Base-by-base conservation (phyloP, 176 grass and related monocot species). In the Eremochloa ophiuroides region DNA sequence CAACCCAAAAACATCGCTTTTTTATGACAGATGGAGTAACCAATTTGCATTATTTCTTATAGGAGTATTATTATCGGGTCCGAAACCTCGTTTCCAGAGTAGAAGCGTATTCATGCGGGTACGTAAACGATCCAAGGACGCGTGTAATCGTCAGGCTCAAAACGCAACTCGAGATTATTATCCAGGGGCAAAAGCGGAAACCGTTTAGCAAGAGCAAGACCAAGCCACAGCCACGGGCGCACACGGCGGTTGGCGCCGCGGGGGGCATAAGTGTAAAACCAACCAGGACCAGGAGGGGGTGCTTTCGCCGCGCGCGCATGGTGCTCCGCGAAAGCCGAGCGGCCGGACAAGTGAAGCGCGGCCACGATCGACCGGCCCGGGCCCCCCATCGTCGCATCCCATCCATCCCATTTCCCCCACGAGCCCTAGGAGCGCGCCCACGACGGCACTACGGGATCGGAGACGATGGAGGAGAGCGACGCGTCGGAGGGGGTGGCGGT, bases 311-410 rank as follows among this genome's bases (percentile, higher is more conserved):
- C 73, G 62, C 76, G 48, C 71, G 82, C 23, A 82, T 40, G 59
- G 78, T 85, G 78, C 23, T 73, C 88, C 88, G 83, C 58, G 74
- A 73, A 90, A 86, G 29, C 46, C 79, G 88, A 73, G 73, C 35
- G 46, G 37, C 83, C 87, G 72, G 78, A 76, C 83, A 84, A 43
- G 74, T 62, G 81, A 79, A 23, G 77, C 77, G 82, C 79, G 64
- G 64, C 35, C n/a, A 13, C 50, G 59, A 50, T 48, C 46, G 23
- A 48, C 11, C 70, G 38, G 39, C 17, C 11, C 41, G n/a, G 10
- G 23, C 2, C 55, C 58, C 23, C n/a, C 37, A 69, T 41, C 37
- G 14, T 63, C 61, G 23, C 27, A 31, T 31, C 61, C 35, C 66
- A 70, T 29, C 69, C 69, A 71, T 47, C 43, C 69, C 69, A 46